Conservation (phyloP, 2,329 filamentous ascomycete genomes). For the Chaetomium sp. region DNA sequence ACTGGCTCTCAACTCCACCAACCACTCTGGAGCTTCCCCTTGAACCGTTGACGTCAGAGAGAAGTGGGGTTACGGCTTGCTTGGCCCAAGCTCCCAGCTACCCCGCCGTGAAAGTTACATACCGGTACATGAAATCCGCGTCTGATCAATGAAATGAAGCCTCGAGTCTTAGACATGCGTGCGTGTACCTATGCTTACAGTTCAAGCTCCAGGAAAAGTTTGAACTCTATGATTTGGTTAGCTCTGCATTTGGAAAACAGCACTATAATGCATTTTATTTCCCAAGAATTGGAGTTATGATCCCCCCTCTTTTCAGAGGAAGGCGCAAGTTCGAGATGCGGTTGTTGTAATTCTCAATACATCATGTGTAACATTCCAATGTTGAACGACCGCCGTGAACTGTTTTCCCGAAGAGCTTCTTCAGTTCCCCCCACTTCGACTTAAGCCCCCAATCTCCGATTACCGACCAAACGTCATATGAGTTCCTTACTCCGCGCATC, state of each 20-base stretch:
- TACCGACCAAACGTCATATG: constrained; percentile 26
- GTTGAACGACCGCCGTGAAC: not conserved
- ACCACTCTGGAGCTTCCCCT: not conserved
- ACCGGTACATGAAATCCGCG: not conserved
- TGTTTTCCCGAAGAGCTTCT: constrained; percentile 15
- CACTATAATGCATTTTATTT: not conserved
- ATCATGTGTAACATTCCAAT: not conserved
- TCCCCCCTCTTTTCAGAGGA: not conserved
- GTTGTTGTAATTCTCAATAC: not conserved
- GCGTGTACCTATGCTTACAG: too few species aligned
- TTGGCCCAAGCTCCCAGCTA: constrained; percentile 19
- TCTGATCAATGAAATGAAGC: not conserved
- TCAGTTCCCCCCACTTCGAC: constrained; percentile 18
- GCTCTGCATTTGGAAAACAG: not conserved
- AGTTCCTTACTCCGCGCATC: constrained; percentile 27
- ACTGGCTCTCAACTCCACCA: not conserved
- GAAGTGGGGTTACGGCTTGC: not conserved
- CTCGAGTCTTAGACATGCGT: not conserved
- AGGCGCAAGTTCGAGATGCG: not conserved
- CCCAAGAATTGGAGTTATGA: not conserved
- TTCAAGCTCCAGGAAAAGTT: not conserved
- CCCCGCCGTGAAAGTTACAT: constrained; percentile 11
- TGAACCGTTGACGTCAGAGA: constrained; percentile 5
- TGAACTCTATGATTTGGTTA: not conserved
- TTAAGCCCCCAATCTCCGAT: constrained; percentile 1